Conservation (phyloP, 2,329 filamentous ascomycete species). For the Shiraia bambusicola region DNA sequence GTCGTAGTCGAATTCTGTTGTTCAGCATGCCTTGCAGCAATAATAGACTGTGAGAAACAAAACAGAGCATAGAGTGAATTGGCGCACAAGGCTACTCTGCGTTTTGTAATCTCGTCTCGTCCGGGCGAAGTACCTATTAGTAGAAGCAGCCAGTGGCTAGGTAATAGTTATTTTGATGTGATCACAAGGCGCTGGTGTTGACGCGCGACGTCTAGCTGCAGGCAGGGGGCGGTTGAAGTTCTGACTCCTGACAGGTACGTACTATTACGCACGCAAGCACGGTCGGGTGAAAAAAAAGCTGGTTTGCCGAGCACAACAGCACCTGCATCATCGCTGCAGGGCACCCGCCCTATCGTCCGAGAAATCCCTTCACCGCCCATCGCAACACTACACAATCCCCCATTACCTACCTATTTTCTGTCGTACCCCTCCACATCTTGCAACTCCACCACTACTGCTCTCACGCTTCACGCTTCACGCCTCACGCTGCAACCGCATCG, state of each 20-base stretch:
- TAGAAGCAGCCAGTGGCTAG: too few relatives aligned
- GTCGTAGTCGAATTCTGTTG: too few relatives aligned
- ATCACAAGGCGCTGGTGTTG: conserved; percentile 1
- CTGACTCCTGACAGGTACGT: background rate
- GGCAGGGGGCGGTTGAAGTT: background rate
- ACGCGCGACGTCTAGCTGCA: background rate
- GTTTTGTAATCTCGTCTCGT: background rate
- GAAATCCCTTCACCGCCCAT: conserved; percentile 23
- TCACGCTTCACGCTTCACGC: conserved; percentile 2
- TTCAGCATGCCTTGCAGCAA: too few relatives aligned
- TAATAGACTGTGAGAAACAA: too few relatives aligned
- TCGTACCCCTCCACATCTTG: background rate
- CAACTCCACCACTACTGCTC: background rate
- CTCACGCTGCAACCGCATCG: conserved; percentile 3
- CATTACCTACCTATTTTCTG: conserved; percentile 4
- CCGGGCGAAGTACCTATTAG: background rate
- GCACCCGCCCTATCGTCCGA: conserved; percentile 16
- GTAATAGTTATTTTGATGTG: background rate
- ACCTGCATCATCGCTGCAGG: conserved; percentile 2
- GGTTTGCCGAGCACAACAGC: background rate
- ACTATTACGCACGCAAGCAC: background rate
- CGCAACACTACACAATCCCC: conserved; percentile 1
- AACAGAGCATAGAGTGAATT: background rate
- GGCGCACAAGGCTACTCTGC: background rate
- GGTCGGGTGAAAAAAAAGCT: conserved; percentile 2